These are phyloP conservation scores for Hygrocybe coccinea DNA, from an alignment of 768 basidiomycete species.

Conservation along the genomic window DNA sequence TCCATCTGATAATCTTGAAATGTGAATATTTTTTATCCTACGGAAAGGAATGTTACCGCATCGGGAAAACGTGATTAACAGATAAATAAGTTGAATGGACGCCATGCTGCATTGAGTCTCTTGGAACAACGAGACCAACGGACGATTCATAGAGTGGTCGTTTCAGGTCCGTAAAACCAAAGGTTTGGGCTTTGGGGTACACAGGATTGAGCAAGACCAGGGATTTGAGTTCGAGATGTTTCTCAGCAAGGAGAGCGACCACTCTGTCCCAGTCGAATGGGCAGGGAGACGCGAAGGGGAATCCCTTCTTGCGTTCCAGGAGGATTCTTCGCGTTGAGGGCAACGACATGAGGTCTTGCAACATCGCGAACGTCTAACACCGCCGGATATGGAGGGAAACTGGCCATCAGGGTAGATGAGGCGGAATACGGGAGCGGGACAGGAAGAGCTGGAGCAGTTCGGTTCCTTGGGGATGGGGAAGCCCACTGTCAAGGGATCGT, in stretches of 20 bases:
- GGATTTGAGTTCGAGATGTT: conserved; percentile 23
- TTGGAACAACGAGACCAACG: too few species aligned
- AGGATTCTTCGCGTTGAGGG: conserved; percentile 20
- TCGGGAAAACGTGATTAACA: too few species aligned
- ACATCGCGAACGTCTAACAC: conserved; percentile 31
- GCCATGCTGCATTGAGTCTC: too few species aligned
- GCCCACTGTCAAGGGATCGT: conserved; percentile 27
- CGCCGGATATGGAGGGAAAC: conserved; percentile 20
- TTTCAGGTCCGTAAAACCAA: not conserved
- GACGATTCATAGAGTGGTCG: not conserved
- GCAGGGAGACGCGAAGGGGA: conserved; percentile 24
- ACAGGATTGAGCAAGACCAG: conserved; percentile 13
- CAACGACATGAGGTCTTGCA: conserved; percentile 28
- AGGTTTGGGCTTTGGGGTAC: conserved; percentile 10
- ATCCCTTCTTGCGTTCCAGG: conserved; percentile 28
- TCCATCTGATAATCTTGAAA: too few species aligned
- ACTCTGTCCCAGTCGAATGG: conserved; percentile 18
- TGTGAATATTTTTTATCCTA: too few species aligned
- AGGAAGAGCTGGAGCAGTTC: conserved; percentile 18
- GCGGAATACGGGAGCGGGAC: conserved; percentile 25
- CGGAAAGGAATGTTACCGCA: too few species aligned
- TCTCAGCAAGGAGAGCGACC: conserved; percentile 20
- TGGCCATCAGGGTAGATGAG: conserved; percentile 20
- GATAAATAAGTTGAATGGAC: too few species aligned
- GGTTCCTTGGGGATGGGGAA: conserved; percentile 16